These are phyloP conservation scores for Phascolomyces articulosus DNA, from an alignment of 371 early-diverging fungal species.

Conservation along the genomic window DNA sequence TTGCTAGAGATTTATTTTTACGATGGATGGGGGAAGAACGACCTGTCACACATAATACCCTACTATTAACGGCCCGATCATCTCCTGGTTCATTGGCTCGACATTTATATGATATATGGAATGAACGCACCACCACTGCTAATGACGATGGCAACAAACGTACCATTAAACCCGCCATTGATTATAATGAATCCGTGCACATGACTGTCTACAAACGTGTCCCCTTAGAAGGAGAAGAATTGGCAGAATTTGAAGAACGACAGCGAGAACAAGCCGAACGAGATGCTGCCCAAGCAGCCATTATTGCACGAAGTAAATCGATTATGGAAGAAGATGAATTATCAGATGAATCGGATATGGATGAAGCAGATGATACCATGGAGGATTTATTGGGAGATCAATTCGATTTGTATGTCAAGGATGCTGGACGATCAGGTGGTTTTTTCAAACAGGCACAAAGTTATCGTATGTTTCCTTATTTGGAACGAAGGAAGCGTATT, in stretches of 20 bases:
- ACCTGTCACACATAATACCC: constrained; percentile 45
- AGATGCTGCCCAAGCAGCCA: constrained; percentile 76
- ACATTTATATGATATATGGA: constrained; percentile 75
- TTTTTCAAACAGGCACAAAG: constrained; percentile 84
- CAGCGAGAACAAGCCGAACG: constrained; percentile 70
- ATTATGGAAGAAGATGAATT: constrained; percentile 77
- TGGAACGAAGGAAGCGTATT: constrained; percentile 77
- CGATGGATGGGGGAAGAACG: constrained; percentile 58
- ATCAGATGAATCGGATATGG: constrained; percentile 62
- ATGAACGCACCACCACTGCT: constrained; percentile 17
- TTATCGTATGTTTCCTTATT: constrained; percentile 90
- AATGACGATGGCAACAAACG: constrained; percentile 18
- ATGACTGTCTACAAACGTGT: constrained; percentile 60
- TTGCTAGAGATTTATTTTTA: constrained; percentile 77
- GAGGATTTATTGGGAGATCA: constrained; percentile 59
- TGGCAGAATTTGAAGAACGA: constrained; percentile 64
- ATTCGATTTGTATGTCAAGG: constrained; percentile 84
- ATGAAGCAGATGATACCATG: constrained; percentile 64
- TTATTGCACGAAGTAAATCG: constrained; percentile 66
- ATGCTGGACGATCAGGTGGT: constrained; percentile 66
- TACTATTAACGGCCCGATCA: constrained; percentile 83
- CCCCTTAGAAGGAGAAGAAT: constrained; percentile 88
- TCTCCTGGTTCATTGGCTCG: constrained; percentile 75
- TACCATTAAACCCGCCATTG: constrained; percentile 49
- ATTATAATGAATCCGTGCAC: constrained; percentile 46